These are phyloP conservation scores for Gnetum montanum DNA, from an alignment of 75 land plant species.

Conservation along the genomic window DNA sequence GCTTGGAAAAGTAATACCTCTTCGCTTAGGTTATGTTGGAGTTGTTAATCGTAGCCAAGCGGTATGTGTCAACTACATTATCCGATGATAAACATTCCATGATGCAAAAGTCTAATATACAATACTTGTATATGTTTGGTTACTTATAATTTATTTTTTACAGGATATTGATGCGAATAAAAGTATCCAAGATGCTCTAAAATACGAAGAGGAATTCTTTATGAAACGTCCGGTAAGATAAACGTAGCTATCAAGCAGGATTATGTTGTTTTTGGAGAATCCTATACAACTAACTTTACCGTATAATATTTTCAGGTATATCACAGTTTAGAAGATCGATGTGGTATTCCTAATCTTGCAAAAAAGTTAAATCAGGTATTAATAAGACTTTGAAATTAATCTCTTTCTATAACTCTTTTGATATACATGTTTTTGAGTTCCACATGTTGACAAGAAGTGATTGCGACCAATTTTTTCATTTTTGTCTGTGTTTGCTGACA, in stretches of 20 bases:
- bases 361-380: constrained; percentile 84
- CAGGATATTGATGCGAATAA: constrained; percentile 72
- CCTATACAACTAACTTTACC: background rate
- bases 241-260: background rate
- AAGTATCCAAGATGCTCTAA: constrained; percentile 80
- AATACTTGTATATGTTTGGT: too few species aligned
- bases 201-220: constrained; percentile 82
- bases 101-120: too few species aligned
- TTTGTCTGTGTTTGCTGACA: constrained; percentile 19
- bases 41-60: constrained; percentile 95
- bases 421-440: background rate
- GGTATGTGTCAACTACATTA: constrained; percentile 28
- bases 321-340: constrained; percentile 73
- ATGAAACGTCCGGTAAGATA: constrained; percentile 61
- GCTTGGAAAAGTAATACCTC: constrained; percentile 81
- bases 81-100: too few species aligned
- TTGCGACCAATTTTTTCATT: background rate
- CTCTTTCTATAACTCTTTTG: background rate
- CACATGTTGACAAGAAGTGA: background rate
- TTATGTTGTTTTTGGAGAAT: background rate
- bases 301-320: constrained; percentile 48
- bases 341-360: constrained; percentile 90
- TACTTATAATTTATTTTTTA: too few species aligned
- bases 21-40: constrained; percentile 82
- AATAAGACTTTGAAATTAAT: too few species aligned